These are phyloP conservation scores for Termitomyces sp. DNA, from an alignment of 768 basidiomycete species.

Conservation along the genomic window DNA sequence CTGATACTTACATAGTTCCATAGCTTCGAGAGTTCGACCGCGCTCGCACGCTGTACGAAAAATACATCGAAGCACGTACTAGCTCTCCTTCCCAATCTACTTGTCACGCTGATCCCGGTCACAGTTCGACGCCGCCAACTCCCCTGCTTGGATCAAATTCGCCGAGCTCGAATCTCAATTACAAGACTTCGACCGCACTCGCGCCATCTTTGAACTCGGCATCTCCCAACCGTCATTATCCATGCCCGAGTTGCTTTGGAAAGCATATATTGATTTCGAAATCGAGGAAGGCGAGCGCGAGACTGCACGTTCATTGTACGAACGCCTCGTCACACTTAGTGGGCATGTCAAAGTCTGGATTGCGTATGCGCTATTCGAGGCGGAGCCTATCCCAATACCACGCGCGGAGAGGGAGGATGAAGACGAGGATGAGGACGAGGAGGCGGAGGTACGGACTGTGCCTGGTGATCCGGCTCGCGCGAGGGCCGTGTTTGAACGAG, in stretches of 20 bases:
- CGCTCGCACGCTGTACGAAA: slow-evolving; percentile 87
- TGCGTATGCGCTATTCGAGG: slow-evolving; percentile 90
- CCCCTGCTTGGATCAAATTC: slow-evolving; percentile 93
- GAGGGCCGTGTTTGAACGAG: slow-evolving; percentile 77
- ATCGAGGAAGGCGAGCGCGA: slow-evolving; percentile 90
- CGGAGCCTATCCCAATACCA: slow-evolving; percentile 62
- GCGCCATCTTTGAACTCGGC: slow-evolving; percentile 92
- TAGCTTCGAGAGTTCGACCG: slow-evolving; percentile 94
- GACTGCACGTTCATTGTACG: slow-evolving; percentile 78
- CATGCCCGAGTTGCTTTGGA: slow-evolving; percentile 94
- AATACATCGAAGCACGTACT: slow-evolving; percentile 77
- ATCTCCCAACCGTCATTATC: slow-evolving; percentile 78
- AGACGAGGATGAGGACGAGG: slow-evolving; percentile 58
- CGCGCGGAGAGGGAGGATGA: slow-evolving; percentile 66
- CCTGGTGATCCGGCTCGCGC: slow-evolving; percentile 70
- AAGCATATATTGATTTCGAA: slow-evolving; percentile 96
- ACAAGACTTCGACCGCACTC: slow-evolving; percentile 82
- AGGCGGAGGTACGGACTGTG: slow-evolving; percentile 56
- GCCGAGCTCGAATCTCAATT: slow-evolving; percentile 87
- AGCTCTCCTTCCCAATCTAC: not conserved
- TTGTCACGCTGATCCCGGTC: not conserved
- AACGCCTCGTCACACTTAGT: slow-evolving; percentile 78
- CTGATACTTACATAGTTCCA: not conserved
- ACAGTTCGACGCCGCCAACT: slow-evolving; percentile 85
- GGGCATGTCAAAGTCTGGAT: slow-evolving; percentile 98